phyloP scores from a whole-genome alignment of 1,139 yeast genomes.

The Wickerhamiella infanticola region DNA sequence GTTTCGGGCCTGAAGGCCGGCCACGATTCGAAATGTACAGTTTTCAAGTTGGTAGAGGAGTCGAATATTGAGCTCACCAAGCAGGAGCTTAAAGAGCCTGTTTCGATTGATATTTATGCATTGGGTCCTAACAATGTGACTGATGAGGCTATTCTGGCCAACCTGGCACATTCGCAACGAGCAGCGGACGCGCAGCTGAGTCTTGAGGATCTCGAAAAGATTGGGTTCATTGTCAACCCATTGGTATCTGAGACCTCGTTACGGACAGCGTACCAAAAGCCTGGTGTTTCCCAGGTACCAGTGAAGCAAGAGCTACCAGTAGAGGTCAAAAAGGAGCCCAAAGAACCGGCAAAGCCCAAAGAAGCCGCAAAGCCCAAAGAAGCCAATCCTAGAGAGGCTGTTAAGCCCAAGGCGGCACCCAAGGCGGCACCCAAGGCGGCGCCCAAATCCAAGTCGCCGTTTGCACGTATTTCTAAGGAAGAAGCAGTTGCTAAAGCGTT shows the following conservation, averaged over 20 bases:
- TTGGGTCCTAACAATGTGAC: neutral
- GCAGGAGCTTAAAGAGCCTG: neutral
- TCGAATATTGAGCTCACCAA: neutral
- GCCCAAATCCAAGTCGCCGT: neutral
- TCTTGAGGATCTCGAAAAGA: constrained; percentile 65
- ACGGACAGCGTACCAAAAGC: neutral
- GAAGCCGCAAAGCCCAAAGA: neutral
- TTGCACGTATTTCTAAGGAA: neutral
- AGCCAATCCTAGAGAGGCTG: neutral
- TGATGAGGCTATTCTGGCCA: neutral
- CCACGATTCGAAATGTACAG: neutral
- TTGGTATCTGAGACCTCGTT: neutral
- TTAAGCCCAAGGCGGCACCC: neutral
- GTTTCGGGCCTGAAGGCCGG: neutral
- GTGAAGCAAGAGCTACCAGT: neutral
- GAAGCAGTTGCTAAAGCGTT: neutral
- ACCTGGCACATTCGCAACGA: neutral
- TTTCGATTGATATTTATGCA: neutral
- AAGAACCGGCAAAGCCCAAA: neutral
- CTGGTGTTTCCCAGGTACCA: neutral
- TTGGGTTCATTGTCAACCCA: constrained; percentile 34
- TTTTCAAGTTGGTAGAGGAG: neutral
- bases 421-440: neutral
- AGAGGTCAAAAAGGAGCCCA: neutral
- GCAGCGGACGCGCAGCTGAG: constrained; percentile 38